Conservation (phyloP, 768 basidiomycete species). For the Hericium rajendrae region DNA sequence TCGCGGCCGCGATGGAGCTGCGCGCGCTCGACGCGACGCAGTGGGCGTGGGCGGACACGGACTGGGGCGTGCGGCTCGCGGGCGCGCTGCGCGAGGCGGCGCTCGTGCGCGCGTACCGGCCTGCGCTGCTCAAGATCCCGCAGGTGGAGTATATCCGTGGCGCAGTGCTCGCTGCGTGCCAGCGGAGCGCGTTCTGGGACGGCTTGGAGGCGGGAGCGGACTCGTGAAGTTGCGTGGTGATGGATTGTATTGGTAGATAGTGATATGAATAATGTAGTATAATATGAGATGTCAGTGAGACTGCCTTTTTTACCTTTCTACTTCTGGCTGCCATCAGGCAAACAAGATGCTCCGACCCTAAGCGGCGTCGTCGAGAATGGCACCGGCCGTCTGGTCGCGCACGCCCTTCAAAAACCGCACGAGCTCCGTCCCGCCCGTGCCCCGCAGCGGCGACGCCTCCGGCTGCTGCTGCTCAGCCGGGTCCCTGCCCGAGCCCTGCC, state of each 20-base stretch:
- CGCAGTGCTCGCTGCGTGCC: background rate
- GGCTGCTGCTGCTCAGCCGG: background rate
- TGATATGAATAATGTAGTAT: too few relatives aligned
- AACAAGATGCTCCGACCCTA: too few relatives aligned
- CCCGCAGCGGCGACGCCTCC: slow-evolving; percentile 25
- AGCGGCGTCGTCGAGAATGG: slow-evolving; percentile 15
- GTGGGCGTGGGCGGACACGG: background rate
- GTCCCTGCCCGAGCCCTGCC: slow-evolving; percentile 2
- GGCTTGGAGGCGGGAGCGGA: background rate
- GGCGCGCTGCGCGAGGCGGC: background rate
- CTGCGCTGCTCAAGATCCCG: background rate
- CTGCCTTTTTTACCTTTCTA: background rate
- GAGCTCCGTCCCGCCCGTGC: slow-evolving; percentile 50
- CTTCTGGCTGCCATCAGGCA: background rate
- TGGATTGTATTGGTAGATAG: background rate
- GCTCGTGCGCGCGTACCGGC: background rate
- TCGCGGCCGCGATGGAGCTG: background rate
- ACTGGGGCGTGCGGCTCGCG: background rate
- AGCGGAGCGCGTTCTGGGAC: background rate
- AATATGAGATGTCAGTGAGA: background rate
- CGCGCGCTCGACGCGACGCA: background rate
- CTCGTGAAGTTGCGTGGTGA: background rate
- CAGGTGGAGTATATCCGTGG: background rate
- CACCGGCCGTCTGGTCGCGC: slow-evolving; percentile 37
- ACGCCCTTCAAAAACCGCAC: slow-evolving; percentile 49